These are phyloP conservation scores for Penicillium nordicum DNA, from an alignment of 2,329 filamentous ascomycete genomes.

Conservation along the genomic window DNA sequence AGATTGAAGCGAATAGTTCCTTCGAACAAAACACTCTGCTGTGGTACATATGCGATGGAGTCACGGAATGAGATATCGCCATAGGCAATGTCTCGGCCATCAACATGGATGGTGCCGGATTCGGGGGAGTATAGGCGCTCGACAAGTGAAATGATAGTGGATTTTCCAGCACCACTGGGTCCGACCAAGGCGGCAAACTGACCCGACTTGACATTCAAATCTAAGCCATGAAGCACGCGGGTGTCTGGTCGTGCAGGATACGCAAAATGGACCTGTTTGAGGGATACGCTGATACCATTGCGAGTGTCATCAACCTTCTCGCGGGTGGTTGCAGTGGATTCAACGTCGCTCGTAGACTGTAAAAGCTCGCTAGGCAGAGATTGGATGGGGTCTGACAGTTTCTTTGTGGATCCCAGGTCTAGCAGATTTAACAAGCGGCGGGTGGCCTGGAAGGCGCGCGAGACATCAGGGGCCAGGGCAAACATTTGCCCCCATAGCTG, in stretches of 20 bases:
- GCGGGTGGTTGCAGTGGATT: not conserved
- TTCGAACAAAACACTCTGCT: constrained; percentile 47
- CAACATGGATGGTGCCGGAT: constrained; percentile 51
- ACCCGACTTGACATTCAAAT: constrained; percentile 49
- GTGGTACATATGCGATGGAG: constrained; percentile 46
- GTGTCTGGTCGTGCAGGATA: constrained; percentile 64
- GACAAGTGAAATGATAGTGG: constrained; percentile 57
- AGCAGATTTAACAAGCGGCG: constrained; percentile 51
- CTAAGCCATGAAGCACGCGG: constrained; percentile 55
- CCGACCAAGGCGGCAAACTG: constrained; percentile 58
- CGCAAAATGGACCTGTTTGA: constrained; percentile 60
- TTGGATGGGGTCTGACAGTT: not conserved
- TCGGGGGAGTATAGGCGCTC: constrained; percentile 55
- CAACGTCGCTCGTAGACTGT: not conserved
- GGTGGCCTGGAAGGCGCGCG: constrained; percentile 60
- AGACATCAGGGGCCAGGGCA: constrained; percentile 67
- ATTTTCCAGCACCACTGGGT: constrained; percentile 65
- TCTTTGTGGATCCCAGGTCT: constrained; percentile 24
- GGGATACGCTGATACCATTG: constrained; percentile 46
- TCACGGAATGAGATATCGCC: constrained; percentile 40
- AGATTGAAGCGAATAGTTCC: constrained; percentile 47
- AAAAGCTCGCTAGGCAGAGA: not conserved
- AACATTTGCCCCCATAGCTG: constrained; percentile 72
- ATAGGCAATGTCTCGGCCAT: constrained; percentile 46
- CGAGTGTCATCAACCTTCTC: not conserved